These are phyloP conservation scores for Rubroshorea leprosula DNA, from an alignment of 345 rosid genomes.

Conservation along the genomic window DNA sequence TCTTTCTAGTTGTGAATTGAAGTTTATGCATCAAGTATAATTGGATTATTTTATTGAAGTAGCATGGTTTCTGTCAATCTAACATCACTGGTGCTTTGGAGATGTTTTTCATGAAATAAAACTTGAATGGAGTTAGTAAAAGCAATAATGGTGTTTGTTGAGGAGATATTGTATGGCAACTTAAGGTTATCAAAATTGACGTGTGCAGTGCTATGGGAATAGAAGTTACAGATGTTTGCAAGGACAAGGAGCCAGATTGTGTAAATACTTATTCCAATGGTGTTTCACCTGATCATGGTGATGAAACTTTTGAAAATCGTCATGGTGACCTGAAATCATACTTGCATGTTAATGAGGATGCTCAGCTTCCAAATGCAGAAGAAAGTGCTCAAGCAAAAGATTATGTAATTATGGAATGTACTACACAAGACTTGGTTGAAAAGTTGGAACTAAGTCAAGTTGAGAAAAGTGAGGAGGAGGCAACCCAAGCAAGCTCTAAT, in stretches of 20 bases:
- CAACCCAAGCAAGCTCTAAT: conserved; percentile 20
- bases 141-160: conserved; percentile 1
- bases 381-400: conserved; percentile 60
- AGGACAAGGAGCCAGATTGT: conserved; percentile 76
- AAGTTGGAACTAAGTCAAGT: conserved; percentile 23
- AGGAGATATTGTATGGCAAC: neutral
- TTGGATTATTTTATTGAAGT: conserved; percentile 5
- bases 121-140: neutral
- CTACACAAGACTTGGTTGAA: conserved; percentile 45
- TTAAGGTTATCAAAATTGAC: neutral
- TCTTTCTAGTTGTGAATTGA: conserved; percentile 1
- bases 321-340: conserved; percentile 33
- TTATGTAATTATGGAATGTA: conserved; percentile 81
- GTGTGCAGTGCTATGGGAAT: conserved; percentile 39
- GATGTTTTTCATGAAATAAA: neutral
- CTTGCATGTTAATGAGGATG: conserved; percentile 23
- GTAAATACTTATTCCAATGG: conserved; percentile 45
- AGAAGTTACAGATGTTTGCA: conserved; percentile 59
- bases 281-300: conserved; percentile 34
- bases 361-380: conserved; percentile 41
- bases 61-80: conserved; percentile 7
- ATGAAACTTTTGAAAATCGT: conserved; percentile 38
- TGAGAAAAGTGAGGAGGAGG: conserved; percentile 28
- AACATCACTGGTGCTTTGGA: conserved; percentile 5
- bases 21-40: neutral